phyloP scores from a whole-genome alignment of 2,329 filamentous ascomycete genomes.

The Blastomyces silverae region DNA sequence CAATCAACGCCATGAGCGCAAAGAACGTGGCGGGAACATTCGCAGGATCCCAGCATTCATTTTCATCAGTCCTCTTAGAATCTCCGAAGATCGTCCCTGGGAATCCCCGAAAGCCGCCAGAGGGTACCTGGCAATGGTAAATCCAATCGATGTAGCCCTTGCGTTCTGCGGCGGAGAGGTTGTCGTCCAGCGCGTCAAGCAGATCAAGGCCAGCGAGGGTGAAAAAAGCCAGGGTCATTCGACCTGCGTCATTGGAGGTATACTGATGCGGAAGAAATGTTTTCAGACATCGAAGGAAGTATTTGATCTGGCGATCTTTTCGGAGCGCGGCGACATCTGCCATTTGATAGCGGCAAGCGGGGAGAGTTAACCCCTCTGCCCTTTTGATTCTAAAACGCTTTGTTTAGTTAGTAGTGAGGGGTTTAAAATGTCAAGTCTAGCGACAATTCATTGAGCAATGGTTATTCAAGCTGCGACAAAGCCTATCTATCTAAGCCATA shows the following conservation, averaged over 20 bases:
- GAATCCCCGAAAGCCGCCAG: constrained; percentile 83
- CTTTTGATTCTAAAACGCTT: background rate
- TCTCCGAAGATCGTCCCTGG: constrained; percentile 57
- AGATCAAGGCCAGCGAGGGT: constrained; percentile 79
- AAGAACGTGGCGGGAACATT: constrained; percentile 88
- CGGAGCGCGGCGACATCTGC: constrained; percentile 26
- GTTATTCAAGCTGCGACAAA: background rate
- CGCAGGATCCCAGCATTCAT: constrained; percentile 61
- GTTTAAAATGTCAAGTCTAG: background rate
- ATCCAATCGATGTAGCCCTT: constrained; percentile 65
- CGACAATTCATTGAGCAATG: background rate
- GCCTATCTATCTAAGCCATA: background rate
- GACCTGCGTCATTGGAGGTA: constrained; percentile 81
- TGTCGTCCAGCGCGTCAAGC: constrained; percentile 56
- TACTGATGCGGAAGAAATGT: constrained; percentile 75
- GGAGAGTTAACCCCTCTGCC: background rate
- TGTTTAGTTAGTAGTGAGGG: background rate
- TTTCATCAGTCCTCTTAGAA: constrained; percentile 44
- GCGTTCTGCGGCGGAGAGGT: constrained; percentile 50
- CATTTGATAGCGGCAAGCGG: background rate
- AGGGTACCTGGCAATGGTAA: constrained; percentile 74
- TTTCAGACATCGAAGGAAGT: constrained; percentile 85
- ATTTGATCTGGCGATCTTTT: constrained; percentile 68
- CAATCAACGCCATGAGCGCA: constrained; percentile 66
- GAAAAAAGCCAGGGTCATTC: constrained; percentile 85